Base-by-base conservation (phyloP, 306 rosid species). In the Malus fusca region DNA sequence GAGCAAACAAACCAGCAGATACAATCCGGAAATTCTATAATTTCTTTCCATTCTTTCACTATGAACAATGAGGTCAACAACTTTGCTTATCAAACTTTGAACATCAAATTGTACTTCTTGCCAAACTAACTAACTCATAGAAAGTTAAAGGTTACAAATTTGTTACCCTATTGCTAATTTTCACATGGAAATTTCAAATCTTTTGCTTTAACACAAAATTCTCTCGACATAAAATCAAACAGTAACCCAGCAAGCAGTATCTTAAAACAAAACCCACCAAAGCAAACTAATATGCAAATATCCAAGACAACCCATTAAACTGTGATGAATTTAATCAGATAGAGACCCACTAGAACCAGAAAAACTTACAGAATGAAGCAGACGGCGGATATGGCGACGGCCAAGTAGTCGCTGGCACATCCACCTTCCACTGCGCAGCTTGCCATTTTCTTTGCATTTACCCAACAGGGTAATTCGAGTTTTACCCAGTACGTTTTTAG, bases 401-500 rank as follows among this genome's bases (percentile, higher is more conserved):
- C 99, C 43, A 86, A 22, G 82, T 81, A 92, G 71, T 95, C 98
- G 51, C 85, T 90, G 88, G 88, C 92, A 75, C 98, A 95, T 8
- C 99, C 98, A 62, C 99, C 99, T 55, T 84, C 71, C 17, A 78
- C 80, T 17, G 97, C 97, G 81, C 97, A 95, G 55, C 73, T 70
- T 4, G 78, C 79, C 96, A 92, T 88, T 77, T 42, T 79, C 64
- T 35, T 79, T 8, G 79, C 96, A 84, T 84, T 62, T 77, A 35
- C 40, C 8, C 40, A 6, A 35, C 0, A 82, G 46, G 48, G 18
- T 11, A 26, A 10, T 61, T 61, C 30, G 66, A 35, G 66, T 62
- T 62, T 35, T 35, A 62, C 37, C 37, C 19, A 26, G 66, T 26
- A 25, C 31, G 66, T 61, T 58, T 48, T 35, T n/a, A 12, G 9